These are phyloP conservation scores for Hemileccinum rubropunctum DNA, from an alignment of 768 basidiomycete genomes.

Conservation along the genomic window DNA sequence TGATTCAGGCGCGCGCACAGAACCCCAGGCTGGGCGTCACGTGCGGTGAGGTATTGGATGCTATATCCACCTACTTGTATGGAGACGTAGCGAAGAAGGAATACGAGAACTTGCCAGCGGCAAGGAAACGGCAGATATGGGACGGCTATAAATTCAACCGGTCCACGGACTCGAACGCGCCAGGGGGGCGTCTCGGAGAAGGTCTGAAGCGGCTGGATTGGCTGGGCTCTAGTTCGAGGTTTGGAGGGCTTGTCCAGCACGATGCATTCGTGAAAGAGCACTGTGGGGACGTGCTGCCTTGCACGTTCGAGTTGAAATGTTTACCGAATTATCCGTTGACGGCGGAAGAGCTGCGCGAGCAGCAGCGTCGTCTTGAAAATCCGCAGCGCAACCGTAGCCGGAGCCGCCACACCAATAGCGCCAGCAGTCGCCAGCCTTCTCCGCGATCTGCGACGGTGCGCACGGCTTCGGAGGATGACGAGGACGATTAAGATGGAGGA, in stretches of 20 bases:
- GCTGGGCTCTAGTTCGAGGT: conserved; percentile 55
- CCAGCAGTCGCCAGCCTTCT: conserved; percentile 17
- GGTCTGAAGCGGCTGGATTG: conserved; percentile 69
- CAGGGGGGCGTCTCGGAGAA: conserved; percentile 63
- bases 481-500: conserved; percentile 12
- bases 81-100: conserved; percentile 51
- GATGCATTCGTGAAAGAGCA: conserved; percentile 42
- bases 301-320: conserved; percentile 60
- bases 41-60: conserved; percentile 64
- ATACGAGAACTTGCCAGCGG: conserved; percentile 39
- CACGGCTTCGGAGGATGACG: conserved; percentile 6
- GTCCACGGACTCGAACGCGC: conserved; percentile 58
- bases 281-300: conserved; percentile 50
- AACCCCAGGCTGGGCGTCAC: conserved; percentile 54
- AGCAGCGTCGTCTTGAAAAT: conserved; percentile 36
- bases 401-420: conserved; percentile 12
- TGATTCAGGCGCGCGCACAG: conserved; percentile 45
- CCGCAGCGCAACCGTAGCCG: conserved; percentile 17
- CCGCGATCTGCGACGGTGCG: conserved; percentile 15
- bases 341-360: conserved; percentile 48
- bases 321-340: conserved; percentile 44
- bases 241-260: conserved; percentile 56
- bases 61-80: conserved; percentile 49
- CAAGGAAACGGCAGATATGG: conserved; percentile 42
- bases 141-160: conserved; percentile 65